Base-by-base conservation (phyloP, 1,284 basidiomycete genomes). In the Coniferiporia sulphurascens region DNA sequence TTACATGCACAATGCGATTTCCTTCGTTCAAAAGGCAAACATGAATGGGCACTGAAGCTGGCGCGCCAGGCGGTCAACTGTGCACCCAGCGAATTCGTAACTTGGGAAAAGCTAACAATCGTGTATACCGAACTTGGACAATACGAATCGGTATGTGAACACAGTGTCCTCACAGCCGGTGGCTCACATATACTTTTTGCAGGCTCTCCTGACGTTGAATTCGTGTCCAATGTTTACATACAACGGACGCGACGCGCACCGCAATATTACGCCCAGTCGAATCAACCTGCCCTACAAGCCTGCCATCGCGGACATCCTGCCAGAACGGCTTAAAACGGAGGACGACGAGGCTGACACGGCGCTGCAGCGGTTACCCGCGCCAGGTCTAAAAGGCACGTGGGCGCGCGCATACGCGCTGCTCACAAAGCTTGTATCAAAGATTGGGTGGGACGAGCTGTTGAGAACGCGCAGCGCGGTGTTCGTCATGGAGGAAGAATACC, bases 141-240 rank as follows among this genome's bases (percentile, higher is more conserved):
- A 70, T 98, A 84, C 72, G 92, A 97, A 68, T 87, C 87, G 59
- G 85, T 82, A 61, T 55, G 78, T 69, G 13, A 12, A 48, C 9
- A 35, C 12, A 17, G 22, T 12, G n/a, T 9, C 12, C 1, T 7
- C 9, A 55, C 38, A 22, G 35, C 7, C 19, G 17, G 32, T 27
- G 3, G 1, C 34, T 56, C n/a, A 48, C n/a, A 44, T 32, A 48
- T 54, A 15, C 48, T 51, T 21, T 0, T 53, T 8, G 15, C 58
- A 83, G 80, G 94, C 96, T 0, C 78, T 99, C 12, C 80, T 98
- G 44, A 98, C 96, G 1, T 84, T 99, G 62, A 99, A 99, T 71
- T 98, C 96, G 43, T 99, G 97, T 76, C 96, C 96, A 0, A 99
- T 99, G 96, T 99, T 99, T 74, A 98, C 96, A 1, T 99, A 93